These are phyloP conservation scores for Paramecium sonneborni DNA, from an alignment of 73 alveolate genomes.

Conservation along the genomic window DNA sequence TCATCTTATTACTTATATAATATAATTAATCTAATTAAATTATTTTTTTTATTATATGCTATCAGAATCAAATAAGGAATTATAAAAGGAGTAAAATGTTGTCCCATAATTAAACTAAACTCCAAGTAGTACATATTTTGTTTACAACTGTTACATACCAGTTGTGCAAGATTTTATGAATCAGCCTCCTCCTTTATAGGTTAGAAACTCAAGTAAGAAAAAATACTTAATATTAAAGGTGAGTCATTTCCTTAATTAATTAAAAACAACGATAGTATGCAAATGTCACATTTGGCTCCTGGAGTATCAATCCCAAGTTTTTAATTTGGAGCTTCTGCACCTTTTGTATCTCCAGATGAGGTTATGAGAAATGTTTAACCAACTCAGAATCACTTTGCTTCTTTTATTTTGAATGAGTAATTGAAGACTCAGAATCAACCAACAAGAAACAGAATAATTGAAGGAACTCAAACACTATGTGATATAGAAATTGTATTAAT, in stretches of 20 bases:
- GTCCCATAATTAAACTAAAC: conserved; percentile 21
- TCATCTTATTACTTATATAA: background rate
- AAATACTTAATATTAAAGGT: background rate
- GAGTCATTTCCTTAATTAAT: background rate
- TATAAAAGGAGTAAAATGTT: background rate
- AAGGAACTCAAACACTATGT: conserved; percentile 25
- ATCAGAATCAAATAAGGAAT: conserved; percentile 34
- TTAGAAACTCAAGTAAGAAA: conserved; percentile 8
- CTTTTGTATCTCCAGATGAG: background rate
- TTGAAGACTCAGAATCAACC: background rate
- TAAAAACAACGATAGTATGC: background rate
- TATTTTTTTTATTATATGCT: background rate
- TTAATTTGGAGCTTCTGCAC: background rate
- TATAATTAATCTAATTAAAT: background rate
- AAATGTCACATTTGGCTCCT: background rate
- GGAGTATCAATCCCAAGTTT: conserved; percentile 24
- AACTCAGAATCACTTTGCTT: background rate
- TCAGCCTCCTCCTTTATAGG: background rate
- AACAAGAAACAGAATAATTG: conserved; percentile 11
- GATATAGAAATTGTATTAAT: conserved; percentile 24
- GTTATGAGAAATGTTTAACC: background rate
- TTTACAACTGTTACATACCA: conserved; percentile 4
- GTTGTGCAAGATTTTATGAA: background rate
- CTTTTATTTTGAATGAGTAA: background rate
- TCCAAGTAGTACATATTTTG: conserved; percentile 35